Conservation (phyloP, 768 basidiomycete species). For the Termitomyces sp. region DNA sequence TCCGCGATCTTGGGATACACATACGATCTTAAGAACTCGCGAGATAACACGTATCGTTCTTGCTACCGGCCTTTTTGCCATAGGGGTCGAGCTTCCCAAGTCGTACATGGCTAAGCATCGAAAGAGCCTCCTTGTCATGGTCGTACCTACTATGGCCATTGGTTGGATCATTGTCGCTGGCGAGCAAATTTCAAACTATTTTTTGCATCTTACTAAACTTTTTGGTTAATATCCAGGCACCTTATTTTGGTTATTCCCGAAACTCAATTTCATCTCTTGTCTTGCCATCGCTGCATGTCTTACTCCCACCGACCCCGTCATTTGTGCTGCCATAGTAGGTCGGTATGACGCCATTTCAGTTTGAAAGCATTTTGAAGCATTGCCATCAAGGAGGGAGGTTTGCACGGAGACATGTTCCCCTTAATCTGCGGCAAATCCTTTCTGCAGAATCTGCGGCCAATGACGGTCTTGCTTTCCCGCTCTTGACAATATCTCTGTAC, state of each 20-base stretch:
- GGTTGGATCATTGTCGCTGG: slow-evolving; percentile 78
- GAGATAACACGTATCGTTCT: slow-evolving; percentile 45
- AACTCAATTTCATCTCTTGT: slow-evolving; percentile 63
- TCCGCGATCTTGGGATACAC: slow-evolving; percentile 64
- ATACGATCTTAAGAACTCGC: slow-evolving; percentile 53
- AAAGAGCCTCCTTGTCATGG: slow-evolving; percentile 60
- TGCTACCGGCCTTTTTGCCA: slow-evolving; percentile 87
- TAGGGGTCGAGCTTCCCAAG: slow-evolving; percentile 88
- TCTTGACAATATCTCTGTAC: slow-evolving; percentile 82
- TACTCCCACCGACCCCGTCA: slow-evolving; percentile 93
- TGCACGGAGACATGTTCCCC: slow-evolving; percentile 63
- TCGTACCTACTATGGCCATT: slow-evolving; percentile 82
- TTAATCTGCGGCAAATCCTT: slow-evolving; percentile 72
- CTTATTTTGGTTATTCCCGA: slow-evolving; percentile 67
- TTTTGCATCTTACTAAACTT: background rate
- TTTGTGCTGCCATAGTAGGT: slow-evolving; percentile 81
- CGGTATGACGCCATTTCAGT: slow-evolving; percentile 9
- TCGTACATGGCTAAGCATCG: slow-evolving; percentile 81
- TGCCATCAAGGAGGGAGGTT: slow-evolving; percentile 55
- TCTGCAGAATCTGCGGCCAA: slow-evolving; percentile 92
- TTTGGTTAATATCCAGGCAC: slow-evolving; percentile 36
- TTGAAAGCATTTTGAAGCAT: background rate
- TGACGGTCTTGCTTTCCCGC: slow-evolving; percentile 93
- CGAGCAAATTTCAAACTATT: slow-evolving; percentile 16
- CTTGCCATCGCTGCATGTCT: slow-evolving; percentile 86